Conservation (phyloP, 116 monocot species). For the Phalaenopsis hybrid region DNA sequence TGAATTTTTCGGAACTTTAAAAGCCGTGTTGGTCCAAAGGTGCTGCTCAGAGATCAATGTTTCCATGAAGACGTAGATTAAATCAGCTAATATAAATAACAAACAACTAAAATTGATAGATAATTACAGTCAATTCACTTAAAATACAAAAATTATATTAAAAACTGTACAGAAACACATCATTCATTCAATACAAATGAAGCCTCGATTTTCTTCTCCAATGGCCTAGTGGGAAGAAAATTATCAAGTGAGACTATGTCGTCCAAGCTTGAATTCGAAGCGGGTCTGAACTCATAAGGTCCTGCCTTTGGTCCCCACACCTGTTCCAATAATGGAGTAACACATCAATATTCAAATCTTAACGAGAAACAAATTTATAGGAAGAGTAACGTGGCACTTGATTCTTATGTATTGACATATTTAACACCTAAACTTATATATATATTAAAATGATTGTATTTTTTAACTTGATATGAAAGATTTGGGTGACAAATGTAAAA, state of each 20-base stretch:
- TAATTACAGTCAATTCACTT: neutral
- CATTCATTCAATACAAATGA: slow-evolving; percentile 59
- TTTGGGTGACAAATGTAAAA: no score
- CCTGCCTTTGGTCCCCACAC: slow-evolving; percentile 82
- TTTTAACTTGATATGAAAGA: no score
- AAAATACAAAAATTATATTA: neutral
- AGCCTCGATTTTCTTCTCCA: slow-evolving; percentile 65
- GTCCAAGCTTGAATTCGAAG: slow-evolving; percentile 31
- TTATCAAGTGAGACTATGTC: slow-evolving; percentile 50
- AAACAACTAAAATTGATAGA: neutral
- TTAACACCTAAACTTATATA: no score
- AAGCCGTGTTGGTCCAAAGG: no score
- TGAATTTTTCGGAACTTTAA: no score
- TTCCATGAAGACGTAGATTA: no score
- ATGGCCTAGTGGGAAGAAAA: slow-evolving; percentile 31
- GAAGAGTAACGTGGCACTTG: no score
- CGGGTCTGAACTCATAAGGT: slow-evolving; percentile 87
- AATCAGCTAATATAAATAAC: neutral
- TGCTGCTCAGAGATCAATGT: no score
- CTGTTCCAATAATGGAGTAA: slow-evolving; percentile 19
- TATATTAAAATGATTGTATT: no score
- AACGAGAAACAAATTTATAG: no score
- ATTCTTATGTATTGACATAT: no score
- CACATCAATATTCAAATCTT: no score
- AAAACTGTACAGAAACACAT: slow-evolving; percentile 4